Conservation (phyloP, 768 basidiomycete genomes). For the Lactarius trivialis region DNA sequence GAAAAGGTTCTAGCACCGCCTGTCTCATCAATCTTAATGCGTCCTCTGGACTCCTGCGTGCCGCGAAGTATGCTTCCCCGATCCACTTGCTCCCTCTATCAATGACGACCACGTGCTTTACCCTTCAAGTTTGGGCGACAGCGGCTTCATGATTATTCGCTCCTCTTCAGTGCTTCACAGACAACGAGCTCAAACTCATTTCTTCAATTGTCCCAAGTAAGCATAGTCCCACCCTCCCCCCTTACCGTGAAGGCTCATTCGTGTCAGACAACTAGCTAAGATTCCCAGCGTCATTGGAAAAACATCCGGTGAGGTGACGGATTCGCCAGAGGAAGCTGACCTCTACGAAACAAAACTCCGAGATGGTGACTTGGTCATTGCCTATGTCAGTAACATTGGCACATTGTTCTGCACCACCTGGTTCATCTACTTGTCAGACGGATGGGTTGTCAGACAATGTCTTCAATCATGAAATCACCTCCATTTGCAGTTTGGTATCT, state of each 20-base stretch:
- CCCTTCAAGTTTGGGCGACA: constrained; percentile 61
- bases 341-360: constrained; percentile 41
- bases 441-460: constrained; percentile 52
- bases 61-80: constrained; percentile 57
- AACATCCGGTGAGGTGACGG: constrained; percentile 28
- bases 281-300: constrained; percentile 26
- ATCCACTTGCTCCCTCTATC: background rate
- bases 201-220: constrained; percentile 42
- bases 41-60: constrained; percentile 64
- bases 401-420: background rate
- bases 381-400: constrained; percentile 35
- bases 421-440: constrained; percentile 33
- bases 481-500: constrained; percentile 62
- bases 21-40: constrained; percentile 70
- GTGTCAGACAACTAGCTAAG: constrained; percentile 34
- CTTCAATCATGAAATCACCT: constrained; percentile 61
- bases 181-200: constrained; percentile 38
- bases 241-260: background rate
- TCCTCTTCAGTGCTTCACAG: constrained; percentile 54
- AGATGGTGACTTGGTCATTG: constrained; percentile 47
- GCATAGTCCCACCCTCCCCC: constrained; percentile 28
- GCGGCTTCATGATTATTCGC: constrained; percentile 67
- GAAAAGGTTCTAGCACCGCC: constrained; percentile 76
- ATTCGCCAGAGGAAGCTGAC: constrained; percentile 40
- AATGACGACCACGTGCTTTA: constrained; percentile 9